Conservation (phyloP, 179 eudicot species). For the Silene coronaria region DNA sequence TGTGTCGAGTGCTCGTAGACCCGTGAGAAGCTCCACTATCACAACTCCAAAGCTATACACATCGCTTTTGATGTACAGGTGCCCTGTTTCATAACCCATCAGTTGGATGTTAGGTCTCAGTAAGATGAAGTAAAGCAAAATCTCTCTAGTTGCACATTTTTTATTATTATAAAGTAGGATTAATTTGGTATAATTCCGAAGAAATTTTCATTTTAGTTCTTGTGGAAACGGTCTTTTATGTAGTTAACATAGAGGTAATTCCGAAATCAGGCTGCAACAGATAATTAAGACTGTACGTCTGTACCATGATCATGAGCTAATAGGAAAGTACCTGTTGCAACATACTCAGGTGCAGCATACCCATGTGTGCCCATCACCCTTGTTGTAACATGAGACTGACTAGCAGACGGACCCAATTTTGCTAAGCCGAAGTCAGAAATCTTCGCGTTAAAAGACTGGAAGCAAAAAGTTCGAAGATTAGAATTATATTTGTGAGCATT, state of each 20-base stretch:
- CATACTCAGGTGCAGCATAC: slow-evolving; percentile 75
- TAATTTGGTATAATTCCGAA: no score
- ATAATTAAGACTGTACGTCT: no score
- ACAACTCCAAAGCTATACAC: slow-evolving; percentile 82
- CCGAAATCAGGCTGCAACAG: no score
- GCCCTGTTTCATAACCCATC: slow-evolving; percentile 40
- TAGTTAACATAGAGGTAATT: not conserved
- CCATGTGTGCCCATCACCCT: slow-evolving; percentile 71
- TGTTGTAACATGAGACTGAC: slow-evolving; percentile 64
- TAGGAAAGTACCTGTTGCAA: slow-evolving; percentile 59
- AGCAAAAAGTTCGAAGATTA: slow-evolving; percentile 10
- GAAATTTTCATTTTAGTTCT: no score
- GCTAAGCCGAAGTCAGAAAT: slow-evolving; percentile 83
- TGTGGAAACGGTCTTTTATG: not conserved
- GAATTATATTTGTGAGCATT: not conserved
- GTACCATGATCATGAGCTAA: not conserved
- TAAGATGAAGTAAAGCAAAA: not conserved
- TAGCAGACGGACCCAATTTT: slow-evolving; percentile 66
- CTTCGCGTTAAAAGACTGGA: slow-evolving; percentile 62
- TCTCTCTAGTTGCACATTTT: no score
- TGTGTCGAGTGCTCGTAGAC: slow-evolving; percentile 53
- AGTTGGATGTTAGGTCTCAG: not conserved
- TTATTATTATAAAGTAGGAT: no score
- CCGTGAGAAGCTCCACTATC: slow-evolving; percentile 70
- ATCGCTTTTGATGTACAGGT: slow-evolving; percentile 76